These are phyloP conservation scores for Lachancea cidri DNA, from an alignment of 805 yeast genomes.

Conservation along the genomic window DNA sequence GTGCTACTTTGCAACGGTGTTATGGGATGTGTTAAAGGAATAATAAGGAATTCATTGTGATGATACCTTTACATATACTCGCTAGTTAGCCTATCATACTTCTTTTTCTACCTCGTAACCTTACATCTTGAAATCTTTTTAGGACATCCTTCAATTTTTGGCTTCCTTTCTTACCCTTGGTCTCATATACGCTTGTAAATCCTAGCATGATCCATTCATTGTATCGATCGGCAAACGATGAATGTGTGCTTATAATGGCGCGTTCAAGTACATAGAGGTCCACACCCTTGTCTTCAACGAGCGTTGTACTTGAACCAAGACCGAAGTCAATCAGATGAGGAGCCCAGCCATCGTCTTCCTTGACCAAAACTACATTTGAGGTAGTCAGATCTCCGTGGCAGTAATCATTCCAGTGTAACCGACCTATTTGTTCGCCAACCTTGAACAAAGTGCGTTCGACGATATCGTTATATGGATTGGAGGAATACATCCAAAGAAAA, in stretches of 20 bases:
- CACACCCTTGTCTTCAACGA: constrained; percentile 94
- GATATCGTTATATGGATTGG: constrained; percentile 30
- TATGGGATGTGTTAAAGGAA: constrained; percentile 69
- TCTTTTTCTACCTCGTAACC: constrained; percentile 91
- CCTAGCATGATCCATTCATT: constrained; percentile 71
- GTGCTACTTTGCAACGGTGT: constrained; percentile 77
- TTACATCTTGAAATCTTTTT: constrained; percentile 70
- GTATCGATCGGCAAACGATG: constrained; percentile 59
- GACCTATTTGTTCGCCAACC: constrained; percentile 67
- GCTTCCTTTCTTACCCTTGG: constrained; percentile 31
- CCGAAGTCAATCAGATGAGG: constrained; percentile 90
- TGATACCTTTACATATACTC: not conserved
- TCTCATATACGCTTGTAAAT: constrained; percentile 40
- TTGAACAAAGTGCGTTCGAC: constrained; percentile 42
- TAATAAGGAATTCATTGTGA: constrained; percentile 29
- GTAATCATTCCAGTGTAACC: constrained; percentile 68
- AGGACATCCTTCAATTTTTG: constrained; percentile 48
- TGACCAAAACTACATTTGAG: constrained; percentile 67
- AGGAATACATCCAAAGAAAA: constrained; percentile 54
- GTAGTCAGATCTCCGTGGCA: constrained; percentile 94
- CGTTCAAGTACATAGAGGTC: constrained; percentile 91
- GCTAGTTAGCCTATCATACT: constrained; percentile 75
- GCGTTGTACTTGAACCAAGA: constrained; percentile 64
- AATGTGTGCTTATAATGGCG: constrained; percentile 88
- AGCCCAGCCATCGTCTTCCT: constrained; percentile 22